Conservation (phyloP, 129 eudicot genomes). For the Mikania micrantha region DNA sequence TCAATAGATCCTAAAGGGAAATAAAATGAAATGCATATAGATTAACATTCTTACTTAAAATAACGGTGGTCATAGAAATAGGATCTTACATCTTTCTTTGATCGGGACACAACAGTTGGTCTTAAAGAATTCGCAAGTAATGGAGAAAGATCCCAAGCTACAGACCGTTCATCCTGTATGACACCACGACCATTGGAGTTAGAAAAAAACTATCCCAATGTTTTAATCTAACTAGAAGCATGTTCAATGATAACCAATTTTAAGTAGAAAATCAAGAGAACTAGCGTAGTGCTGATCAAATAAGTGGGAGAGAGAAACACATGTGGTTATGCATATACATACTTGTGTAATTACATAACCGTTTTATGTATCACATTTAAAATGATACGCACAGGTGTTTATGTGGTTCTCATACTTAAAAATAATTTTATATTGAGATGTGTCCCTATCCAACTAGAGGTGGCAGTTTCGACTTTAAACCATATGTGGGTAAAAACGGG, state of each 20-base stretch:
- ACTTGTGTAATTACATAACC: not conserved
- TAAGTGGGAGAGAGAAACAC: not conserved
- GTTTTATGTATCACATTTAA: not conserved
- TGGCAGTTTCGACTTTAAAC: not conserved
- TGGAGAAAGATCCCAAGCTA: slow-evolving; percentile 47
- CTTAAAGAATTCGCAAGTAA: slow-evolving; percentile 58
- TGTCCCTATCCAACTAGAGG: not conserved
- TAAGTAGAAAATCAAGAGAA: not conserved
- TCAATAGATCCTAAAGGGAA: slow-evolving; percentile 60
- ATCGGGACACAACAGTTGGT: slow-evolving; percentile 59
- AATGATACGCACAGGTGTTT: not conserved
- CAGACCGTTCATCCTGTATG: slow-evolving; percentile 52
- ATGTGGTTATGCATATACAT: not conserved
- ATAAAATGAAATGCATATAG: slow-evolving; percentile 1
- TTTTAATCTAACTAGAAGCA: not conserved
- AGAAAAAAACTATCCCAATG: slow-evolving; percentile 8
- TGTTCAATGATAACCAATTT: not conserved
- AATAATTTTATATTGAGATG: not conserved
- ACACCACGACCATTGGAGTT: slow-evolving; percentile 5
- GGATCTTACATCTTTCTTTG: slow-evolving; percentile 67
- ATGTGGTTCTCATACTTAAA: not conserved
- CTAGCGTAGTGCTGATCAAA: not conserved
- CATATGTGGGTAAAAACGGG: not conserved
- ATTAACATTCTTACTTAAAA: slow-evolving; percentile 1
- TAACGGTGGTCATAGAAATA: not conserved